Conservation (phyloP, 208 protist genomes). For the Wallacemonas sp. region DNA sequence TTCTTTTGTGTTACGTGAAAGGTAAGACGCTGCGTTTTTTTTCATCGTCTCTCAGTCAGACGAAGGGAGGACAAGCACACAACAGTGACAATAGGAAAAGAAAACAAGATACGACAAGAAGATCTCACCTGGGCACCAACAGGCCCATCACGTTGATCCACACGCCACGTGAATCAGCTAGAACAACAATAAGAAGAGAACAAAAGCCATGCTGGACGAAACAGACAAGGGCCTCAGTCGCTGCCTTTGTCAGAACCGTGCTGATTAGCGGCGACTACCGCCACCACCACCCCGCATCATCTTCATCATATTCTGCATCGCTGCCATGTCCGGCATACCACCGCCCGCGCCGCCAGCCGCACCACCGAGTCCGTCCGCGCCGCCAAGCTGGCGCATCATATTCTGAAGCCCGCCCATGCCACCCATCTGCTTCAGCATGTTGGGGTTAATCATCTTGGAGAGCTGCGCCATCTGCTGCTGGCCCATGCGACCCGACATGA, state of each 20-base stretch:
- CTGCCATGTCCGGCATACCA: slow-evolving; percentile 52
- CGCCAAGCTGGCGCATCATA: slow-evolving; percentile 89
- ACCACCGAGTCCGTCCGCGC: slow-evolving; percentile 35
- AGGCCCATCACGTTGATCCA: too few relatives aligned
- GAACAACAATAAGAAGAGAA: neutral
- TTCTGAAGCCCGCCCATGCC: slow-evolving; percentile 80
- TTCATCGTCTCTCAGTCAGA: slow-evolving; percentile 4
- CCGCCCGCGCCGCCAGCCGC: slow-evolving; percentile 15
- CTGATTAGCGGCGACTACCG: slow-evolving; percentile 2
- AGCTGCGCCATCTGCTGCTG: slow-evolving; percentile 89
- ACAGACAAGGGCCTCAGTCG: too few relatives aligned
- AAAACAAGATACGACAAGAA: slow-evolving; percentile 12
- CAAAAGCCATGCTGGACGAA: too few relatives aligned
- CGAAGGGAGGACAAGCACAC: too few relatives aligned
- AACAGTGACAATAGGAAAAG: neutral
- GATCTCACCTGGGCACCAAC: slow-evolving; percentile 3
- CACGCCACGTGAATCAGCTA: too few relatives aligned
- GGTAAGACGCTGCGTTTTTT: neutral
- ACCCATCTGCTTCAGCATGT: slow-evolving; percentile 85
- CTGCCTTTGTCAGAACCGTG: too few relatives aligned
- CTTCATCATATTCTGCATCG: slow-evolving; percentile 61
- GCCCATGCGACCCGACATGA: slow-evolving; percentile 55
- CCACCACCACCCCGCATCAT: slow-evolving; percentile 36
- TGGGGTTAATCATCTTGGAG: slow-evolving; percentile 86
- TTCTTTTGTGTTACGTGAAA: neutral